These are phyloP conservation scores for Spathaspora sp. DNA, from an alignment of 805 yeast genomes.

Conservation along the genomic window DNA sequence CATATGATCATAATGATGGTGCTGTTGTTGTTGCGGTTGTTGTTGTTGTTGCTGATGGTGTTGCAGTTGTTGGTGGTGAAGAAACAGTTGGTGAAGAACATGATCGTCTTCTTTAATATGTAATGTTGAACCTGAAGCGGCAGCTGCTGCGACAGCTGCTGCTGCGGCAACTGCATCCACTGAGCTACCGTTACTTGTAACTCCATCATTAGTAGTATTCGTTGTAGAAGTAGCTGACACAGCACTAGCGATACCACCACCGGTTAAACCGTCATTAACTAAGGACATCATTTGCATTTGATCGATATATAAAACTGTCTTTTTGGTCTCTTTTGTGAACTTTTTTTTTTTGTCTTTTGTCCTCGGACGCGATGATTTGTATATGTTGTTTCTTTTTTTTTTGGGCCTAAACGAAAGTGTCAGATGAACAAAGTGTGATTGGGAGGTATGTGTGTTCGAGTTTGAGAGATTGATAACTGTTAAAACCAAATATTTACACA, in stretches of 20 bases:
- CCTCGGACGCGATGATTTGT: not conserved
- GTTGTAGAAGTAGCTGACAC: not conserved
- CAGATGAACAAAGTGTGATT: too few species aligned
- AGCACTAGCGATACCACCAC: not conserved
- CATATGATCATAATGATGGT: constrained; percentile 5
- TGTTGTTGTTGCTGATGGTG: constrained; percentile 8
- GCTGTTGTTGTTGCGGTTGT: constrained; percentile 7
- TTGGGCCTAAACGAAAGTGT: too few species aligned
- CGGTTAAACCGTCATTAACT: not conserved
- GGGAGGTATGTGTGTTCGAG: too few species aligned
- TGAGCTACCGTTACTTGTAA: constrained; percentile 11
- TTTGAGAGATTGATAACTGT: too few species aligned
- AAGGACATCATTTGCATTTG: not conserved
- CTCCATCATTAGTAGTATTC: not conserved
- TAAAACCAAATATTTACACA: not conserved
- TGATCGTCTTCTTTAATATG: constrained; percentile 7
- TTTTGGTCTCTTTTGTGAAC: not conserved
- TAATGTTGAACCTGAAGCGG: constrained; percentile 1
- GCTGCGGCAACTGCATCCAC: constrained; percentile 15
- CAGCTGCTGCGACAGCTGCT: constrained; percentile 18
- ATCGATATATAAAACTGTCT: not conserved
- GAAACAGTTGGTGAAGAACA: constrained; percentile 2
- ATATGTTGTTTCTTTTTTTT: too few species aligned
- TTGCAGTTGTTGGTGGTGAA: constrained; percentile 6
- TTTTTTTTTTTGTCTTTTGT: not conserved